Evolutionary conservation across 345 rosid genomes (phyloP).

Genomic region (Stellera chamaejasme): DNA sequence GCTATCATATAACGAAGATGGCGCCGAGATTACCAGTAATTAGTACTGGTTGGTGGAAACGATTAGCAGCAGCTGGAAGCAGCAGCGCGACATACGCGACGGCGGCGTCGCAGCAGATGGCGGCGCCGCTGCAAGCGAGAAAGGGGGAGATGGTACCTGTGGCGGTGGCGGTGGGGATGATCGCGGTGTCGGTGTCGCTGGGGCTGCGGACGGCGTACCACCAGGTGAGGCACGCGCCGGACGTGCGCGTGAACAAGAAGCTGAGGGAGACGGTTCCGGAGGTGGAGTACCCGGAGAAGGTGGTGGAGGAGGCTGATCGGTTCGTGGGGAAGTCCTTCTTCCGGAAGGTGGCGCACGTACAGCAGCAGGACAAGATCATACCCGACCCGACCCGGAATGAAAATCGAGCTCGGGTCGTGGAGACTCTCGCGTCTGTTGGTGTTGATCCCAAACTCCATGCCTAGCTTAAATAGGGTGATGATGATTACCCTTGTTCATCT

Average conservation of each 20-base stretch:
- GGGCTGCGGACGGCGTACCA: slow-evolving; percentile 55
- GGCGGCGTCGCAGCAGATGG: slow-evolving; percentile 26
- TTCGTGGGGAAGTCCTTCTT: slow-evolving; percentile 47
- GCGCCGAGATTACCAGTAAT: neutral
- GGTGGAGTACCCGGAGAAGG: slow-evolving; percentile 54
- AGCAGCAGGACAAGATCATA: slow-evolving; percentile 23
- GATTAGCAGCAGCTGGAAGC: slow-evolving; percentile 16
- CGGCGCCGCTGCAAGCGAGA: slow-evolving; percentile 5
- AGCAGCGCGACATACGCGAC: slow-evolving; percentile 28
- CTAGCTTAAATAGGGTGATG: too few species aligned
- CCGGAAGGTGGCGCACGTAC: slow-evolving; percentile 69
- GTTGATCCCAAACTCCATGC: slow-evolving; percentile 31
- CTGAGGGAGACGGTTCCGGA: slow-evolving; percentile 64
- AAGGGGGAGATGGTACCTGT: slow-evolving; percentile 39
- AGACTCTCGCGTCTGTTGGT: slow-evolving; percentile 54
- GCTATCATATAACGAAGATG: neutral
- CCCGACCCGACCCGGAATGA: slow-evolving; percentile 25
- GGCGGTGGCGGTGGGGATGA: slow-evolving; percentile 39
- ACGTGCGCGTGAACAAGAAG: slow-evolving; percentile 63
- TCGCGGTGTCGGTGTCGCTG: slow-evolving; percentile 30
- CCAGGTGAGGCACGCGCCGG: slow-evolving; percentile 48
- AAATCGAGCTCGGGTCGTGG: slow-evolving; percentile 18
- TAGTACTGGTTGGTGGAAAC: slow-evolving; percentile 41
- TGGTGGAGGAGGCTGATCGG: slow-evolving; percentile 34
- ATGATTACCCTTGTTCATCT: too few species aligned